phyloP scores from a whole-genome alignment of 2,329 filamentous ascomycete species.

The Tolypocladium tundrense region DNA sequence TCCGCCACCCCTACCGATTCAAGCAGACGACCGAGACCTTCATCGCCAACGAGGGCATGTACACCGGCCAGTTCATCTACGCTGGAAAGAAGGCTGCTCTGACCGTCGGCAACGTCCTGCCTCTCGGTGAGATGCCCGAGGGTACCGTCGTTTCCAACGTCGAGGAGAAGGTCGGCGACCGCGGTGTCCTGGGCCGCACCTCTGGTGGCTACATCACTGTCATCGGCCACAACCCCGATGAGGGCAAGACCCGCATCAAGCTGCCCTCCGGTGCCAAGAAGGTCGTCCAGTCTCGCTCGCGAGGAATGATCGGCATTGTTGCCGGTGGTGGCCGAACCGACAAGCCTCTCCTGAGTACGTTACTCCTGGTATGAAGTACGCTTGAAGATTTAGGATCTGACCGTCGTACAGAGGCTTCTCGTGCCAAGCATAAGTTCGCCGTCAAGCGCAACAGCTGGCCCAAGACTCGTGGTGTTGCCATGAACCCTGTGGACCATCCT shows the following conservation, averaged over 20 bases:
- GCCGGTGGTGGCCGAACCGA: constrained; percentile 99
- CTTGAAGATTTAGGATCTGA: background rate
- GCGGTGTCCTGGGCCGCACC: constrained; percentile 89
- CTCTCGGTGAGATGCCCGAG: constrained; percentile 88
- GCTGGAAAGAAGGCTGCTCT: constrained; percentile 97
- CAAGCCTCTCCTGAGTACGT: constrained; percentile 91
- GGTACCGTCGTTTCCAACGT: constrained; percentile 99
- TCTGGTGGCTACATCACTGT: constrained; percentile 99
- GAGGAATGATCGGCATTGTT: constrained; percentile 99
- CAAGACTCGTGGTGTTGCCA: constrained; percentile 99
- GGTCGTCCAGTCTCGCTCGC: constrained; percentile 81
- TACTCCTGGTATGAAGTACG: background rate
- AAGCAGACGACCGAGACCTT: constrained; percentile 98
- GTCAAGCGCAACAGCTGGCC: constrained; percentile 99
- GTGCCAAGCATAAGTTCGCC: constrained; percentile 99
- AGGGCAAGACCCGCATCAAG: constrained; percentile 99
- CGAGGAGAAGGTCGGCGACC: constrained; percentile 97
- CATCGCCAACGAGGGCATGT: constrained; percentile 99
- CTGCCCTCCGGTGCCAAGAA: constrained; percentile 99
- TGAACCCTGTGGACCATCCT: constrained; percentile 99
- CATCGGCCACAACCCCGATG: constrained; percentile 94
- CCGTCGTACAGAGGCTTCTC: constrained; percentile 70
- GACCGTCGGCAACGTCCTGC: constrained; percentile 95
- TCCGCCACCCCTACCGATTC: constrained; percentile 98
- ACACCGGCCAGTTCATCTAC: constrained; percentile 99